A percentile compares a stretch with the other conserved stretches of the same genome.
Conservation (phyloP, 2,329 filamentous ascomycete species). For the Aspergillus ochraceoroseus region DNA sequence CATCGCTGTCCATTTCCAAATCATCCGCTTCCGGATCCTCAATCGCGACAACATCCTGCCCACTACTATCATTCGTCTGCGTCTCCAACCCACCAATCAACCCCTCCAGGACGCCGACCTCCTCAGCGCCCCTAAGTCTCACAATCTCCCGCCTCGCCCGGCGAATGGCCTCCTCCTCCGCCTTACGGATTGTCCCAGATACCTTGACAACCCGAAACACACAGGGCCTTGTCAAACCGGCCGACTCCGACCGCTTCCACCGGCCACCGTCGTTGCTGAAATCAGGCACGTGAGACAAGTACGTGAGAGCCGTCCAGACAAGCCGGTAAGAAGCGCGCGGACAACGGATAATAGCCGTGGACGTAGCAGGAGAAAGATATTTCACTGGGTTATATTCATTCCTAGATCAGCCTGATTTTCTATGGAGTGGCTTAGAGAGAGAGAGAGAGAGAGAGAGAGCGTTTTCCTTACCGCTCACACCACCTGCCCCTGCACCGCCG, state of each 20-base stretch:
- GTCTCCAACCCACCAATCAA: slow-evolving; percentile 36
- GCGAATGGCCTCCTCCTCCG: slow-evolving; percentile 81
- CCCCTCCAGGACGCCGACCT: slow-evolving; percentile 42
- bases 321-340: slow-evolving; percentile 77
- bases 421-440: background rate
- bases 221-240: slow-evolving; percentile 49
- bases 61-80: slow-evolving; percentile 21
- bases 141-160: slow-evolving; percentile 68
- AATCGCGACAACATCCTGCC: slow-evolving; percentile 25
- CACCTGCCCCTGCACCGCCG: slow-evolving; percentile 62
- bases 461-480: slow-evolving; percentile 57
- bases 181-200: slow-evolving; percentile 88
- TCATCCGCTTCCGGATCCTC: slow-evolving; percentile 47
- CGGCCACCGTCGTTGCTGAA: slow-evolving; percentile 40
- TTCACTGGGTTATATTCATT: slow-evolving; percentile 60
- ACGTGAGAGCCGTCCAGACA: slow-evolving; percentile 83
- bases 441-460: background rate
- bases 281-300: slow-evolving; percentile 66
- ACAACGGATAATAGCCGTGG: slow-evolving; percentile 84
- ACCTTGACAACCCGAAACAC: slow-evolving; percentile 81
- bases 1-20: slow-evolving; percentile 45
- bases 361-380: slow-evolving; percentile 87
- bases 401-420: background rate
- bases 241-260: slow-evolving; percentile 21
- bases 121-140: slow-evolving; percentile 54